Evolutionary conservation across 2,329 filamentous ascomycete genomes (phyloP), one percentile per base, ranked within the genome.

Genomic region (Aciculosporium take): DNA sequence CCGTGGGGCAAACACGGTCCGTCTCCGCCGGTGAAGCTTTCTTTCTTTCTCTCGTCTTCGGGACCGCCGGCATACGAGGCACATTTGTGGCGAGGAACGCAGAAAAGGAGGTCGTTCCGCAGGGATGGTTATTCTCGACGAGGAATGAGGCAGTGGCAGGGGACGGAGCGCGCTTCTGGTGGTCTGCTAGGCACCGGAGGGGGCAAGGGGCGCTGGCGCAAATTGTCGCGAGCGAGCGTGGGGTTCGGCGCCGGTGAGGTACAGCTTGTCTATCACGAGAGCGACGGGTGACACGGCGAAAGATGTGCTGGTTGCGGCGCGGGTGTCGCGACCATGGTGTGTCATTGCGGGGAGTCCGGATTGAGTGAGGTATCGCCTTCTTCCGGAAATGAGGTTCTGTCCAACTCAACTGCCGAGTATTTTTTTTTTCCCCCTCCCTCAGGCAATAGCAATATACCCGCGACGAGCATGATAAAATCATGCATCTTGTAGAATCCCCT

Each of bases 291-390:
- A 41, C 5, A 47, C 47, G 7, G 39, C 47, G 44, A 49, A 59
- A 4, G 60, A 63, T 39, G 59, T 56, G 4, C 52, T 63, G 17
- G 58, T 58, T 7, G 49, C 53, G 4, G 56, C 58, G 7, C 62
- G 60, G 61, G 51, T 61, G 39, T 35, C 59, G 37, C 53, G 57
- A 37, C 40, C 59, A 20, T 63, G 60, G 60, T 53, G 52, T 37
- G 53, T 55, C n/a, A 29, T 56, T 25, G 51, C 57, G 32, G 44
- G 28, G 13, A 40, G 35, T 23, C 23, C 21, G 20, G 13, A 33
- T 36, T 37, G 41, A 43, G 21, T 38, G 31, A 35, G 28, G 37
- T 36, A 17, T 29, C 28, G 29, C 18, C 15, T 17, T 27, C 23
- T 12, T 13, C n/a, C 21, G 8, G n/a, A 2, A n/a, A 28, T 5